Conservation (phyloP, 1,139 yeast species). For the Blastobotrys illinoisensis region DNA sequence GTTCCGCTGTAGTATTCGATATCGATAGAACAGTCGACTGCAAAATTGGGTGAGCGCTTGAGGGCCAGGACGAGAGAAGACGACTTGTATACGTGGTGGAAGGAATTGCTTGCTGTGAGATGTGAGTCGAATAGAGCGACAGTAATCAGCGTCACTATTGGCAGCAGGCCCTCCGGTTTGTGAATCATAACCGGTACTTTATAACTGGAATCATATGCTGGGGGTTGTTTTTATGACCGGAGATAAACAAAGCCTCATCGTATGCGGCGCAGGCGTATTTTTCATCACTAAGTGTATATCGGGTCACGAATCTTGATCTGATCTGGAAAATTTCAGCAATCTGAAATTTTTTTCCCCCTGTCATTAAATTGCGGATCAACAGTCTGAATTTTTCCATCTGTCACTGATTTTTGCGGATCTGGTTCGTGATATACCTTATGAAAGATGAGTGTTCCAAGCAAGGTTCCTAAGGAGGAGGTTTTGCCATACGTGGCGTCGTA, state of each 20-base stretch:
- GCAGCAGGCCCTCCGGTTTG: not conserved
- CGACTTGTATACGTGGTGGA: not conserved
- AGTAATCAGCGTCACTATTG: not conserved
- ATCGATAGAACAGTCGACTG: not conserved
- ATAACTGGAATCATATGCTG: no score
- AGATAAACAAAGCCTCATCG: not conserved
- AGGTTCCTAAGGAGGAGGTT: conserved; percentile 15
- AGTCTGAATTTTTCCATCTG: not conserved
- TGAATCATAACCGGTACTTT: no score
- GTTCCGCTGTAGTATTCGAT: not conserved
- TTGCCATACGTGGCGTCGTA: conserved; percentile 26
- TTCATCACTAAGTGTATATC: not conserved
- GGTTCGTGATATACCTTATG: not conserved
- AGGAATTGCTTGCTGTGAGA: not conserved
- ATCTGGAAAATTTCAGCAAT: not conserved
- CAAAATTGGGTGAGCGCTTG: not conserved
- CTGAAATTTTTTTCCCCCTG: not conserved
- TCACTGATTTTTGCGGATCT: not conserved
- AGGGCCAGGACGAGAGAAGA: not conserved
- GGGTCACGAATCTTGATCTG: not conserved
- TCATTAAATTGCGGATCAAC: no score
- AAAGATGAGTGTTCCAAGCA: not conserved
- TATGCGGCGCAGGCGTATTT: not conserved
- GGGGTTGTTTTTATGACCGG: not conserved
- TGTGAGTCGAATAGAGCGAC: not conserved